Evolutionary conservation across 148 eudicot species (phyloP).

Genomic region (Vaccinium darrowii): DNA sequence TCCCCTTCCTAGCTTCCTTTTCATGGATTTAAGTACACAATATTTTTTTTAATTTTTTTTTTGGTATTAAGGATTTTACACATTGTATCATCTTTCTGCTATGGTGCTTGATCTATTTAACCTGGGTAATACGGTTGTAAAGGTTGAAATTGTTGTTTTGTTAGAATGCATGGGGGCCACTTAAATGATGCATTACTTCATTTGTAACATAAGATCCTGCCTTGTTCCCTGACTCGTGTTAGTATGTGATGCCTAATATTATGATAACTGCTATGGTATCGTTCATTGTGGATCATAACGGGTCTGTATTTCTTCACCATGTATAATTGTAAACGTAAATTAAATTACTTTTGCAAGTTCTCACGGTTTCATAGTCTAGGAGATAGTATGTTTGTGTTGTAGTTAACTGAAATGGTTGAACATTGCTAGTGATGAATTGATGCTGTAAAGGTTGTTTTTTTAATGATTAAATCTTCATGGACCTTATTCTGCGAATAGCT

Average conservation of each 20-base stretch:
- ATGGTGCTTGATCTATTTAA: background rate
- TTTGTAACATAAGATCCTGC: background rate
- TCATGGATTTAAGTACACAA: background rate
- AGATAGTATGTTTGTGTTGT: background rate
- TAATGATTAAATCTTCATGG: background rate
- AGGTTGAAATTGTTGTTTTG: background rate
- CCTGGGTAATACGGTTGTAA: background rate
- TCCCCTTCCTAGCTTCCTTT: background rate
- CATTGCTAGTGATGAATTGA: background rate
- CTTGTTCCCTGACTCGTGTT: background rate
- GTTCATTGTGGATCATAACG: background rate
- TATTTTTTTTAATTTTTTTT: background rate
- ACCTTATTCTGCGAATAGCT: background rate
- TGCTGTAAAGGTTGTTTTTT: background rate
- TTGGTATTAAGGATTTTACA: background rate
- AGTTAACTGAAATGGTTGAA: background rate
- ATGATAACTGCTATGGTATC: background rate
- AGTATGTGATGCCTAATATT: background rate
- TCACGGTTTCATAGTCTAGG: background rate
- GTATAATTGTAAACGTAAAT: background rate
- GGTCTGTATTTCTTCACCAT: background rate
- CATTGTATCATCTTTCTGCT: background rate
- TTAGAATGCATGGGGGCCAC: background rate
- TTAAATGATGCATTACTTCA: background rate
- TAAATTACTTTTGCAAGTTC: background rate